These are phyloP conservation scores for Phyllosticta capitalensis DNA, from an alignment of 2,329 filamentous ascomycete species.

Conservation along the genomic window DNA sequence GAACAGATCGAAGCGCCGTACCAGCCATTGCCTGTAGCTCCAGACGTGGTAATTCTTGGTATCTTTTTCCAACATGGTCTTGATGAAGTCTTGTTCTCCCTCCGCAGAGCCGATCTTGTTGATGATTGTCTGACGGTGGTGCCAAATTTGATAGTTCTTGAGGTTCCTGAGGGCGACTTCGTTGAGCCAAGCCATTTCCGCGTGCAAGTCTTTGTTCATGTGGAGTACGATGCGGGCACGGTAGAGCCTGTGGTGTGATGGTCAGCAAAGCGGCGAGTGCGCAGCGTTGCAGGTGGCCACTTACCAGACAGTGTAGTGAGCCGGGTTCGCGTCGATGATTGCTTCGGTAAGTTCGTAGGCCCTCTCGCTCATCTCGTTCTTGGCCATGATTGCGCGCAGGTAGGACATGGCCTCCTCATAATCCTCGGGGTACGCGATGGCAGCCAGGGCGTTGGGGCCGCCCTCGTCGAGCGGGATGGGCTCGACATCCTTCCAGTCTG, in stretches of 20 bases:
- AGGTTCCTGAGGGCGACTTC: conserved; percentile 69
- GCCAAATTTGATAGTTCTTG: conserved; percentile 98
- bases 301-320: conserved; percentile 94
- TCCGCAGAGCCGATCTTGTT: conserved; percentile 49
- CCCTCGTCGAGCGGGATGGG: conserved; percentile 81
- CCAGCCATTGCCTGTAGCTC: conserved; percentile 78
- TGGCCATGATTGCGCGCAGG: conserved; percentile 85
- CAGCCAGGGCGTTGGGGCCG: conserved; percentile 64
- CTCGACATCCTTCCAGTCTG: conserved; percentile 72
- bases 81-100: conserved; percentile 67
- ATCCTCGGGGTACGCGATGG: conserved; percentile 81
- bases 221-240: conserved; percentile 68
- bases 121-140: conserved; percentile 51
- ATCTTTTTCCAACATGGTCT: conserved; percentile 71
- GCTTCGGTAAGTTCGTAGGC: conserved; percentile 75
- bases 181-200: conserved; percentile 82
- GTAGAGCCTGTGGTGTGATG: conserved; percentile 54
- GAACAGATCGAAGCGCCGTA: conserved; percentile 54
- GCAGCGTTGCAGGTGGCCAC: conserved; percentile 12
- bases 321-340: conserved; percentile 86
- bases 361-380: conserved; percentile 71
- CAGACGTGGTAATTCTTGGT: conserved; percentile 98
- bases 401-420: conserved; percentile 92
- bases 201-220: conserved; percentile 53
- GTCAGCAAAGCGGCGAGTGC: not conserved